phyloP scores from a whole-genome alignment of 129 eudicot species.

The Pittosporum tobira region DNA sequence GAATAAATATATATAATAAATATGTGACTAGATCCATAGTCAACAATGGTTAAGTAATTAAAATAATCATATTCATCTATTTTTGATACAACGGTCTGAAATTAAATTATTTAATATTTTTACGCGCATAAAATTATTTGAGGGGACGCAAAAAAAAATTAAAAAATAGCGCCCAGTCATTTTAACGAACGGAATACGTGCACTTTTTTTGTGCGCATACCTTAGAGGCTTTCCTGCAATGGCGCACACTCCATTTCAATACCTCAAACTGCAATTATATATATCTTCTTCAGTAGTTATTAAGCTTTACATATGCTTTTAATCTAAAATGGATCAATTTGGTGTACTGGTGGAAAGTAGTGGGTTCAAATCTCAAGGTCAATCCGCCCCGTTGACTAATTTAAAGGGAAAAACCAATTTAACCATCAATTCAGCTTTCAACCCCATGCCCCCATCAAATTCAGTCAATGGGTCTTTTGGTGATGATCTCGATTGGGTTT shows the following conservation, averaged over 20 bases:
- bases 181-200: too few relatives aligned
- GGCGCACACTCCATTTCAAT: not conserved
- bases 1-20: too few relatives aligned
- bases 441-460: conserved; percentile 14
- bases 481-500: conserved; percentile 54
- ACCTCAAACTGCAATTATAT: not conserved
- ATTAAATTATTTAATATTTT: too few relatives aligned
- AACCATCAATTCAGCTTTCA: conserved; percentile 13
- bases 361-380: conserved; percentile 62
- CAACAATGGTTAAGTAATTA: too few relatives aligned
- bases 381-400: conserved; percentile 83
- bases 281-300: not conserved
- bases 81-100: too few relatives aligned
- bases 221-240: too few relatives aligned
- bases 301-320: not conserved
- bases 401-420: conserved; percentile 31
- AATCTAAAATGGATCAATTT: conserved; percentile 62
- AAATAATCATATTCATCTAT: too few relatives aligned
- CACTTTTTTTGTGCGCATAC: too few relatives aligned
- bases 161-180: too few relatives aligned
- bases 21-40: too few relatives aligned
- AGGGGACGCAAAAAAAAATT: too few relatives aligned
- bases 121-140: too few relatives aligned
- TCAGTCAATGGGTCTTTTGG: conserved; percentile 15
- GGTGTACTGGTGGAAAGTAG: conserved; percentile 80